Base-by-base conservation (phyloP, 176 grass and related monocot species). In the Musa acuminata region DNA sequence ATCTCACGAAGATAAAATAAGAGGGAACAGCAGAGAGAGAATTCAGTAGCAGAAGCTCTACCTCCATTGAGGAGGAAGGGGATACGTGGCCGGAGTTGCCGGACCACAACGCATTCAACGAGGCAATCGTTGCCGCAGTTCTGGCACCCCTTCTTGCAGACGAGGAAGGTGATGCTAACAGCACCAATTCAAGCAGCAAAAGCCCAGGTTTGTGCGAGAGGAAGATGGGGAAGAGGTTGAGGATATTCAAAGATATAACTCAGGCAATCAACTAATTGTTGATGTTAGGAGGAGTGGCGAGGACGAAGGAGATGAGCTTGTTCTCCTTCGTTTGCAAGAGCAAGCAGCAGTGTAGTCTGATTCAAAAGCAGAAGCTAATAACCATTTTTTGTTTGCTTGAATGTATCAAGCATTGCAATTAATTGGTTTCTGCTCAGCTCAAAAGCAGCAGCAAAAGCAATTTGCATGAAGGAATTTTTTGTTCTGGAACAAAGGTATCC, bases 171-270 rank as follows among this genome's bases (percentile, higher is more conserved):
- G 48, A 57, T 29, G 9, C 12, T 55, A 80, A 26, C 2, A 51
- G 16, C 17, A 11, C 16, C 2, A 17, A 51, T 49, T 16, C 2
- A 13, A 29, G 17, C 48, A 72, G 81, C 82, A 88, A 82, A 17
- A 98, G 95, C 57, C 90, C 90, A 1, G 78, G 79, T 59, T 62
- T 84, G 86, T 86, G 83, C 75, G 88, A 99, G 74, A 84, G 84
- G 24, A 93, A 80, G 69, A 80, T 53, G 26, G 78, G 78, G 78
- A 80, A 98, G 88, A 91, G 90, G 80, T 80, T 99, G 23, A 99
- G 82, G 84, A 91, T 99, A 64, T 94, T 99, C 82, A 80, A 94
- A 82, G 95, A 99, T 80, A 99, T 99, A 70, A 89, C 95, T 22
- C 78, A 79, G 82, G 86, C 82, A 25, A 55, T 80, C 59, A 85